These are phyloP conservation scores for Helminthosporium solani DNA, from an alignment of 2,329 filamentous ascomycete genomes.

Conservation along the genomic window DNA sequence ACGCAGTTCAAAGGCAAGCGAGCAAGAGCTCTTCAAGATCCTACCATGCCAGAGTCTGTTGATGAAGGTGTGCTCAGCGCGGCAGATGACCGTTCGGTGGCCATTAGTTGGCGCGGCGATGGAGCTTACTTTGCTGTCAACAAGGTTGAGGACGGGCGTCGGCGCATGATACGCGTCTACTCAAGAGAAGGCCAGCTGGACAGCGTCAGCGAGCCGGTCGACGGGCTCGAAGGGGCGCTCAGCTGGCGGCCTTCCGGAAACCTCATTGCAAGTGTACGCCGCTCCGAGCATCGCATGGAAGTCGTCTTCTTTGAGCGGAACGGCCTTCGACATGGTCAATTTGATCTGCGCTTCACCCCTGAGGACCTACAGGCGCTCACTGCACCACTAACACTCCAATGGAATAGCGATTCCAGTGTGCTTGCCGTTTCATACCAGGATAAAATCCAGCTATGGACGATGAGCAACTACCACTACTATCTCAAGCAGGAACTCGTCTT, in stretches of 20 bases:
- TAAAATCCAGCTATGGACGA: conserved; percentile 90
- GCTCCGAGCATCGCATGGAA: conserved; percentile 67
- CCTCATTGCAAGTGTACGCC: conserved; percentile 81
- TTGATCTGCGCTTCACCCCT: conserved; percentile 69
- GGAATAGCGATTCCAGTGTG: conserved; percentile 92
- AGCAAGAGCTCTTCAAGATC: conserved; percentile 82
- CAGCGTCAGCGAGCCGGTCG: conserved; percentile 91
- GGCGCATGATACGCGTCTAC: conserved; percentile 85
- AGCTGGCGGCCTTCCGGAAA: conserved; percentile 94
- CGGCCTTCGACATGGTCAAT: conserved; percentile 93
- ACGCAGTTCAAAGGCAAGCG: conserved; percentile 95
- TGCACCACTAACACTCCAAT: conserved; percentile 66
- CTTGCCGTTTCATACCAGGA: conserved; percentile 76
- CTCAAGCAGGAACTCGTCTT: conserved; percentile 79
- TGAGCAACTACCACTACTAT: conserved; percentile 97
- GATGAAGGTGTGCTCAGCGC: conserved; percentile 77
- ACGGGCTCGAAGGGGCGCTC: conserved; percentile 80
- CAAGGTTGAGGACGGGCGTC: conserved; percentile 65
- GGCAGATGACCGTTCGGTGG: conserved; percentile 69
- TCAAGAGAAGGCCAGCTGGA: conserved; percentile 87
- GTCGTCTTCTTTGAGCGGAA: conserved; percentile 97
- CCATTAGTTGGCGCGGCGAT: conserved; percentile 91
- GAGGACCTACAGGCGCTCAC: conserved; percentile 58
- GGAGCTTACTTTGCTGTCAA: conserved; percentile 89
- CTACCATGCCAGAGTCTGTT: conserved; percentile 89